Conservation (phyloP, 805 yeast genomes). For the Hanseniaspora meyeri region DNA sequence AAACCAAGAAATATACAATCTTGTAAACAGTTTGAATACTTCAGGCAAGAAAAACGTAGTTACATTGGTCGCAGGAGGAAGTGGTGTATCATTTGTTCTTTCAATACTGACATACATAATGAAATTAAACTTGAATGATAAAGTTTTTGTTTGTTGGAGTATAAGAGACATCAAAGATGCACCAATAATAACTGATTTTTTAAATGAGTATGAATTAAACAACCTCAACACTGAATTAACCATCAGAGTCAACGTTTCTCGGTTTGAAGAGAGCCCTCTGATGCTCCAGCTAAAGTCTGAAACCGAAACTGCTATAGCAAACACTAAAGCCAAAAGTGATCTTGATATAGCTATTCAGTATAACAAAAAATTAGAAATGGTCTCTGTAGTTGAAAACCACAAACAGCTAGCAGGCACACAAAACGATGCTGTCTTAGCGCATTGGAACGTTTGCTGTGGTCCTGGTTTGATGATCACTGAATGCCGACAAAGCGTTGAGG, state of each 20-base stretch:
- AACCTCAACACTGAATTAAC: not conserved
- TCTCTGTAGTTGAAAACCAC: not conserved
- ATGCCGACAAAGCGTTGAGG: not conserved
- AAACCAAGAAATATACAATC: slow-evolving; percentile 31
- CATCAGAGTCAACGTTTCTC: not conserved
- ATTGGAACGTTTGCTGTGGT: slow-evolving; percentile 9
- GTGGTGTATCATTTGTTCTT: slow-evolving; percentile 56
- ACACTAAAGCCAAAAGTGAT: not conserved
- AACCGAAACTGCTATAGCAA: not conserved
- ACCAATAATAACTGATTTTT: slow-evolving; percentile 32
- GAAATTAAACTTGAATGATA: slow-evolving; percentile 1
- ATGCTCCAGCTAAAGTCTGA: not conserved
- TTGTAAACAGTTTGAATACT: slow-evolving; percentile 17
- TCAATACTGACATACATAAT: not conserved
- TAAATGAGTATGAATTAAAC: not conserved
- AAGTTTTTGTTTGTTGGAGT: slow-evolving; percentile 40
- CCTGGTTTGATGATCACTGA: slow-evolving; percentile 1
- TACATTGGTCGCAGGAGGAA: slow-evolving; percentile 54
- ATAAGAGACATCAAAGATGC: slow-evolving; percentile 37
- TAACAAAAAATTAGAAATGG: not conserved
- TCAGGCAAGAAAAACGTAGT: not conserved
- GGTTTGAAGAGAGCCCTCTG: not conserved
- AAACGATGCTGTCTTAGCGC: not conserved
- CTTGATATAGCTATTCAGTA: not conserved
- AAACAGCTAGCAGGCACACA: not conserved